Percentiles rank a stretch among this genome's conserved stretches.
These are phyloP conservation scores for Coniophora puteana DNA, from an alignment of 1,284 basidiomycete genomes.

Conservation along the genomic window DNA sequence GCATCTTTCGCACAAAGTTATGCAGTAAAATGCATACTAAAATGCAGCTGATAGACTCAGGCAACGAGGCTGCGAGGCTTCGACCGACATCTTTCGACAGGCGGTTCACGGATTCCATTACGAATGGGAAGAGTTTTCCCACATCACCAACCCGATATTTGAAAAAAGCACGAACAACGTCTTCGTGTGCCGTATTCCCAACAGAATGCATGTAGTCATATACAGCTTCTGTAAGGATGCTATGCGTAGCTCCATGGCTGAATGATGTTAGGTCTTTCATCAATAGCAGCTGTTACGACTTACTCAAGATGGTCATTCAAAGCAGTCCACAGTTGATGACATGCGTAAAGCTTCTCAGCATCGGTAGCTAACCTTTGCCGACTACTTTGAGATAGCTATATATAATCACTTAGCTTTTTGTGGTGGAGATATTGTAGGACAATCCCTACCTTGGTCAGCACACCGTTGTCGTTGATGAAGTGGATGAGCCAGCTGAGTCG, in stretches of 20 bases:
- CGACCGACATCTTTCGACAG: constrained; percentile 30
- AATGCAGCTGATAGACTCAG: not conserved
- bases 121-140: constrained; percentile 51
- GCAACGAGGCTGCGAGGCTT: constrained; percentile 58
- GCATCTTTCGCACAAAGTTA: not conserved
- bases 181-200: constrained; percentile 53
- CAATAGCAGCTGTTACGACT: constrained; percentile 18
- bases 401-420: constrained; percentile 6
- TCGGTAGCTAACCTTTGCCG: constrained; percentile 79
- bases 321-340: constrained; percentile 79
- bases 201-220: constrained; percentile 53
- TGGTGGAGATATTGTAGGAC: not conserved
- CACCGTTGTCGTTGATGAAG: constrained; percentile 86
- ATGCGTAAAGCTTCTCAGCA: constrained; percentile 86
- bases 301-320: constrained; percentile 74
- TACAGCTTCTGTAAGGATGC: constrained; percentile 65
- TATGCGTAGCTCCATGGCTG: constrained; percentile 47
- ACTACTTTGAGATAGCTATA: constrained; percentile 72
- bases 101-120: constrained; percentile 35
- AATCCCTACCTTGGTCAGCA: constrained; percentile 60
- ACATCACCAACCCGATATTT: constrained; percentile 62
- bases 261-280: constrained; percentile 4
- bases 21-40: not conserved
- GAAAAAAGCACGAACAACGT: constrained; percentile 86
- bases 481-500: constrained; percentile 79